Evolutionary conservation across 106 monocot genomes (phyloP).

Genomic region (Dactylorhiza incarnata): DNA sequence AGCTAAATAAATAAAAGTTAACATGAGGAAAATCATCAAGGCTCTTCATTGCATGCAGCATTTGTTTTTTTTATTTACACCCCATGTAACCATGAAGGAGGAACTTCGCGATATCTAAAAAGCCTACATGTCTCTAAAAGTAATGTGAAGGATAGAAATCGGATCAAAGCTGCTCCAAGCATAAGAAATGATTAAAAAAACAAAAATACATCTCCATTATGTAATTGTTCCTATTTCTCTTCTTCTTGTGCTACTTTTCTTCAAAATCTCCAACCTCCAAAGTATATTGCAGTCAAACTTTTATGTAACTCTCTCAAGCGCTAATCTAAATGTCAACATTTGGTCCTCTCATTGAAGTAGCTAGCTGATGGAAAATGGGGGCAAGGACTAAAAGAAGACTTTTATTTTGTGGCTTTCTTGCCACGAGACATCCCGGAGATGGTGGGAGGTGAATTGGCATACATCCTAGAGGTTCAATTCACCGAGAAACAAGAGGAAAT

Average conservation of each 20-base stretch:
- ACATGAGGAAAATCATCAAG: too few relatives aligned
- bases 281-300: background rate
- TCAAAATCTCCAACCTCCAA: background rate
- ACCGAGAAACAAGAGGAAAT: too few relatives aligned
- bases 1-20: too few relatives aligned
- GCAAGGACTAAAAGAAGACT: too few relatives aligned
- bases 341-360: too few relatives aligned
- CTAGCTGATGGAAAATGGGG: too few relatives aligned
- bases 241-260: background rate
- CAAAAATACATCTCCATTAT: background rate
- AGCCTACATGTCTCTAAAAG: background rate
- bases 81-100: background rate
- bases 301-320: background rate
- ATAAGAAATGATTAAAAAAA: background rate
- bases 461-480: too few relatives aligned
- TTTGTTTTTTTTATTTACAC: background rate
- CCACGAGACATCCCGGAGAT: too few relatives aligned
- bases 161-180: background rate
- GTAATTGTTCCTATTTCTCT: background rate
- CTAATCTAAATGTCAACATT: background rate
- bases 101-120: background rate
- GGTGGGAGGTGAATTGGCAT: too few relatives aligned
- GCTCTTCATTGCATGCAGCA: too few relatives aligned
- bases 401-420: too few relatives aligned
- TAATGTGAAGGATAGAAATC: background rate